Percentiles rank a stretch among this genome's conserved stretches.
These are phyloP conservation scores for Brassica juncea DNA, from an alignment of 345 rosid species.

Conservation along the genomic window DNA sequence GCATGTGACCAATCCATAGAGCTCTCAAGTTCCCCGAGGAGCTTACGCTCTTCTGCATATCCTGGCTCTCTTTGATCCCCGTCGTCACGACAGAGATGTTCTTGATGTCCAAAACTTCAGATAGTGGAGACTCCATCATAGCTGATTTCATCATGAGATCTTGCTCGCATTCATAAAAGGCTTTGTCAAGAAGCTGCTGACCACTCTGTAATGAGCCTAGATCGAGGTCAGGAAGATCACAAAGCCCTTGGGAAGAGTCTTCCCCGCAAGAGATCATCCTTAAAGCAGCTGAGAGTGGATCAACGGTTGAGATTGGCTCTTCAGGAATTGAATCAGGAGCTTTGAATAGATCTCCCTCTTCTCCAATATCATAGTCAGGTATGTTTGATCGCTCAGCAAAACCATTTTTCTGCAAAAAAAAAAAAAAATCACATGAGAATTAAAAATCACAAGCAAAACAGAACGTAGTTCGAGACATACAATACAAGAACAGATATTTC, in stretches of 20 bases:
- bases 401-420: slow-evolving; percentile 46
- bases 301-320: slow-evolving; percentile 53
- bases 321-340: slow-evolving; percentile 86
- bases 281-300: slow-evolving; percentile 78
- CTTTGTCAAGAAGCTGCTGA: slow-evolving; percentile 69
- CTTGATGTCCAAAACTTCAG: slow-evolving; percentile 61
- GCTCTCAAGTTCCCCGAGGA: slow-evolving; percentile 66
- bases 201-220: slow-evolving; percentile 57
- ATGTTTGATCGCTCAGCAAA: slow-evolving; percentile 48
- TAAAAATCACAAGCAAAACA: slow-evolving; percentile 28
- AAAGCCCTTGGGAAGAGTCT: slow-evolving; percentile 64
- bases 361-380: slow-evolving; percentile 70
- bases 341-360: slow-evolving; percentile 83
- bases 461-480: slow-evolving; percentile 37
- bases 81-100: slow-evolving; percentile 41
- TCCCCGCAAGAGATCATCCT: slow-evolving; percentile 79
- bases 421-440: slow-evolving; percentile 23
- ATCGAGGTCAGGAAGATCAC: slow-evolving; percentile 56
- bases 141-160: slow-evolving; percentile 70
- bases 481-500: slow-evolving; percentile 7
- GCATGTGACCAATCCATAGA: slow-evolving; percentile 64
- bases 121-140: slow-evolving; percentile 45
- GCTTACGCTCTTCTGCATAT: slow-evolving; percentile 69
- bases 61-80: slow-evolving; percentile 45
- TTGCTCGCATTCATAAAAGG: slow-evolving; percentile 74